Conservation (phyloP, 371 early-diverging fungal genomes). For the Parasitella parasitica region DNA sequence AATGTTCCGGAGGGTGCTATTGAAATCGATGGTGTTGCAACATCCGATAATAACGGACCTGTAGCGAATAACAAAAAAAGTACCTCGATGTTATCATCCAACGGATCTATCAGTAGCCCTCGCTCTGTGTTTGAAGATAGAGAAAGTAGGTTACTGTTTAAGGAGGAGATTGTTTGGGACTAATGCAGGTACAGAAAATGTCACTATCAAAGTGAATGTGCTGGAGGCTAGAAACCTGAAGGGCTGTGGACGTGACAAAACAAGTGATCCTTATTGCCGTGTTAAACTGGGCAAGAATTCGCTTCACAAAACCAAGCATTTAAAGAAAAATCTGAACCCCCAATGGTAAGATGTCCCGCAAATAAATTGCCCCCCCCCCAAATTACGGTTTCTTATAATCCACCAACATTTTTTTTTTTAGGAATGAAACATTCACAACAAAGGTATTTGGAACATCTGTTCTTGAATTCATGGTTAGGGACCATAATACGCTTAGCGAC, state of each 20-base stretch:
- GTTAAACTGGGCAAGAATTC: constrained; percentile 51
- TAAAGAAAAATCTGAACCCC: constrained; percentile 67
- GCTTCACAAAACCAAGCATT: constrained; percentile 67
- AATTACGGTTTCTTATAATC: neutral
- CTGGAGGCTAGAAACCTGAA: constrained; percentile 46
- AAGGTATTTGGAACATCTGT: constrained; percentile 30
- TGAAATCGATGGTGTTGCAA: no score
- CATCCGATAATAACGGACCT: neutral
- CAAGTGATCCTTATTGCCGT: constrained; percentile 49
- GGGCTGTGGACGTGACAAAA: constrained; percentile 44
- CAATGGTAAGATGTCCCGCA: constrained; percentile 39
- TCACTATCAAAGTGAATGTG: constrained; percentile 39
- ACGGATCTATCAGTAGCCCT: constrained; percentile 3
- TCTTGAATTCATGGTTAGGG: constrained; percentile 52
- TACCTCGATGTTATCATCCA: neutral
- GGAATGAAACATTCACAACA: constrained; percentile 30
- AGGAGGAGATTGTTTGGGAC: neutral
- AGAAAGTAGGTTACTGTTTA: constrained; percentile 10
- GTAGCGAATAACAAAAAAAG: neutral
- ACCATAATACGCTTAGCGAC: constrained; percentile 59
- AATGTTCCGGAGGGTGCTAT: no score
- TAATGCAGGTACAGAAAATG: constrained; percentile 11
- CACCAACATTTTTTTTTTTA: neutral
- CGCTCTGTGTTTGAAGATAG: constrained; percentile 20
- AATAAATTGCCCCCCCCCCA: neutral